Conservation (phyloP, 2,329 filamentous ascomycete species). For the Dothideomycetes sp. region DNA sequence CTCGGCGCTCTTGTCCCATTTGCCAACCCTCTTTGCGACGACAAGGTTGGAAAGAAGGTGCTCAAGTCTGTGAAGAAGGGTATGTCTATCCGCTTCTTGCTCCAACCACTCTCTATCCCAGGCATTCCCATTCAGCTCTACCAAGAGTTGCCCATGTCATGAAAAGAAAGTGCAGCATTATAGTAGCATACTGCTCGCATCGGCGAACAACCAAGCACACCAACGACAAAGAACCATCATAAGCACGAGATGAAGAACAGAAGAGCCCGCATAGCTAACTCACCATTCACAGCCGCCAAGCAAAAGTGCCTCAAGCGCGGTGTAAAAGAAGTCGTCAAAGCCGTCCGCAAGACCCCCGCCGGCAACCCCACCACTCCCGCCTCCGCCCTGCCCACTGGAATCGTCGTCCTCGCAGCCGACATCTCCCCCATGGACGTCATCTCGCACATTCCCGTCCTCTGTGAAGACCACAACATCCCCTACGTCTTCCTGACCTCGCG, state of each 20-base stretch:
- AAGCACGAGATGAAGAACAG: neutral
- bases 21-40: constrained; percentile 68
- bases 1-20: constrained; percentile 63
- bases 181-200: no score
- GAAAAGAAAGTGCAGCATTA: no score
- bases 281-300: constrained; percentile 62
- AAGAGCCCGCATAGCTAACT: neutral
- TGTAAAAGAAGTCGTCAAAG: constrained; percentile 98
- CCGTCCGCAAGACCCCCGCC: constrained; percentile 79
- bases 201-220: no score
- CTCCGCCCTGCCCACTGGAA: constrained; percentile 46
- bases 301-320: constrained; percentile 92
- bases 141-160: no score
- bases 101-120: no score
- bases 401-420: constrained; percentile 90
- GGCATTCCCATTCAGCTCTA: neutral
- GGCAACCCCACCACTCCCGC: constrained; percentile 47
- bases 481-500: constrained; percentile 92
- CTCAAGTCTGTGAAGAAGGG: constrained; percentile 55
- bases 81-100: constrained; percentile 18
- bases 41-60: constrained; percentile 60
- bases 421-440: constrained; percentile 99
- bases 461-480: constrained; percentile 94
- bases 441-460: constrained; percentile 92
- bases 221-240: neutral